Conservation (phyloP, 129 eudicot species). For the Erigeron canadensis region DNA sequence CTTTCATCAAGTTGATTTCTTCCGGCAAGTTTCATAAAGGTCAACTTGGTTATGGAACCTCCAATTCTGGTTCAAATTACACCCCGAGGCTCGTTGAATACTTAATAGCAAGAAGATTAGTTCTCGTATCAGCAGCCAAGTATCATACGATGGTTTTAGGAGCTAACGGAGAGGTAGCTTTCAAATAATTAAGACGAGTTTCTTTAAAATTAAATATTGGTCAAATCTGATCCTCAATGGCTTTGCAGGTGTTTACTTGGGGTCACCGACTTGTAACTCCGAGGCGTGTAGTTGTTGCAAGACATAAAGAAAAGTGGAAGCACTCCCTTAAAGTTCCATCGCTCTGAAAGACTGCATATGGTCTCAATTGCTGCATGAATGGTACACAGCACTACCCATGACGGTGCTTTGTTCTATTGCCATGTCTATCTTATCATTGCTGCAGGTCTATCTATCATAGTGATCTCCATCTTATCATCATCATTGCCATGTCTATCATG, state of each 20-base stretch:
- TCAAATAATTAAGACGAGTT: background rate
- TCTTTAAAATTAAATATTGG: background rate
- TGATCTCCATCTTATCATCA: too few species aligned
- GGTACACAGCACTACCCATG: background rate
- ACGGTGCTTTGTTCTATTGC: background rate
- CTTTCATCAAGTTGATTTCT: conserved; percentile 62
- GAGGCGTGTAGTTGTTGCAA: background rate
- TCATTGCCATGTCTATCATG: too few species aligned
- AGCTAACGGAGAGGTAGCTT: conserved; percentile 93
- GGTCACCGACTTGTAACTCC: background rate
- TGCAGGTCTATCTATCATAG: too few species aligned
- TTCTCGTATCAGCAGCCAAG: conserved; percentile 77
- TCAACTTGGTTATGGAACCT: conserved; percentile 98
- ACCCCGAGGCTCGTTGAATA: conserved; percentile 91
- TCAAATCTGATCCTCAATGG: conserved; percentile 2
- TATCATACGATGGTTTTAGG: conserved; percentile 91
- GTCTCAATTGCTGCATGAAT: background rate
- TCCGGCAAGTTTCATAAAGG: conserved; percentile 99
- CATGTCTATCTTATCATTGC: too few species aligned
- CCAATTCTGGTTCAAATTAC: conserved; percentile 88
- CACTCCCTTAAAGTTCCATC: background rate
- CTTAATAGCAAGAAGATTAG: conserved; percentile 70
- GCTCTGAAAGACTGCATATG: background rate
- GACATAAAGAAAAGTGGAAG: background rate
- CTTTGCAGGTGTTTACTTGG: background rate